These are phyloP conservation scores for Trichophyton schoenleinii DNA, from an alignment of 2,329 filamentous ascomycete species.

Conservation along the genomic window DNA sequence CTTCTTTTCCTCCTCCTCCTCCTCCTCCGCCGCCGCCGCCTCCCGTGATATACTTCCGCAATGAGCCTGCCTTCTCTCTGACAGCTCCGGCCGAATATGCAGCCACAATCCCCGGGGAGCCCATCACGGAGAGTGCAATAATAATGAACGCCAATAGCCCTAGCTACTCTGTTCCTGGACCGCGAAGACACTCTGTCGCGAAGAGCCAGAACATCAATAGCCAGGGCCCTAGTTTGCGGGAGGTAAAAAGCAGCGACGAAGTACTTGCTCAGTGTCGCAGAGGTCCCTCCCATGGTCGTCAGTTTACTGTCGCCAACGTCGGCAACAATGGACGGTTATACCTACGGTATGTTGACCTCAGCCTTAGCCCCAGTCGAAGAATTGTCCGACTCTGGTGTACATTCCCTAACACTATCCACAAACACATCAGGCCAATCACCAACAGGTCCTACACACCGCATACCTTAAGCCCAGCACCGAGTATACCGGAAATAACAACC, in stretches of 20 bases:
- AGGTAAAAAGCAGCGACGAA: slow-evolving; percentile 2
- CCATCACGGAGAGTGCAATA: background rate
- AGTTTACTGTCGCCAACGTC: slow-evolving; percentile 70
- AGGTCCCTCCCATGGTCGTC: slow-evolving; percentile 41
- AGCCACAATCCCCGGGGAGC: background rate
- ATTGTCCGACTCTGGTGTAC: background rate
- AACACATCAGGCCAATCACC: slow-evolving; percentile 5
- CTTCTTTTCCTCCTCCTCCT: too few relatives aligned
- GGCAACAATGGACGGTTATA: slow-evolving; percentile 75
- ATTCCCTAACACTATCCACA: background rate
- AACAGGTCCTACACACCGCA: slow-evolving; percentile 19
- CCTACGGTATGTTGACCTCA: slow-evolving; percentile 48
- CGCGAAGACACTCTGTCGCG: slow-evolving; percentile 23
- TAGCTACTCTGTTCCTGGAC: background rate
- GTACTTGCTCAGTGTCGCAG: background rate
- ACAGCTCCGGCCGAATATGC: slow-evolving; percentile 1
- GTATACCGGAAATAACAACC: slow-evolving; percentile 23
- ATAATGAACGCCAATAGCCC: background rate
- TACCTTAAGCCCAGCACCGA: slow-evolving; percentile 20
- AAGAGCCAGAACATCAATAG: slow-evolving; percentile 20
- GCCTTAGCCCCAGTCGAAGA: too few relatives aligned
- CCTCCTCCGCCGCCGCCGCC: too few relatives aligned
- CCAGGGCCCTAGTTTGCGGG: background rate
- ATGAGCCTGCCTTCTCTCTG: background rate
- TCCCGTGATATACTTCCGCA: background rate